A percentile compares a stretch with the other conserved stretches of the same genome.
These are phyloP conservation scores for Glomus cerebriforme DNA, from an alignment of 192 early-diverging fungal genomes.

Conservation along the genomic window DNA sequence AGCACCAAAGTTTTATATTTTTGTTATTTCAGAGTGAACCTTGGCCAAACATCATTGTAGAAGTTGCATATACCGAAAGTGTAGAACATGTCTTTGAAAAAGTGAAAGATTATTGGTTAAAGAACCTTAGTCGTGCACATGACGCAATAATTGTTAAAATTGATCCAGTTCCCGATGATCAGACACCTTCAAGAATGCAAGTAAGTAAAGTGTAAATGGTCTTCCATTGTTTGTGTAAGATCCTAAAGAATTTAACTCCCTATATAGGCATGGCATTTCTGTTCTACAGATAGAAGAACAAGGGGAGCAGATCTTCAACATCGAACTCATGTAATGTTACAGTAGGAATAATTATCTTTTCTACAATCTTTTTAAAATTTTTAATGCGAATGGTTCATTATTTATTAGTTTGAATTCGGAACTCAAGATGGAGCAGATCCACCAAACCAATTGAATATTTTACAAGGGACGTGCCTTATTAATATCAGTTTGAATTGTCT, in stretches of 20 bases:
- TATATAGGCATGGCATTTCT: conserved; percentile 21
- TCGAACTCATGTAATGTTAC: conserved; percentile 14
- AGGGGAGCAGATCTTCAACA: neutral
- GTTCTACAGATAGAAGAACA: conserved; percentile 1
- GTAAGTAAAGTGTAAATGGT: no score
- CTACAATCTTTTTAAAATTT: no score
- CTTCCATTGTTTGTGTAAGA: conserved; percentile 17
- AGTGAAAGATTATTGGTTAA: neutral
- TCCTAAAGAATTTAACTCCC: conserved; percentile 8
- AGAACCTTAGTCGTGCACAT: neutral
- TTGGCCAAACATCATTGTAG: conserved; percentile 13
- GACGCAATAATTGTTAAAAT: conserved; percentile 14
- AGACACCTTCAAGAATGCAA: neutral
- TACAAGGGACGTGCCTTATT: conserved; percentile 3
- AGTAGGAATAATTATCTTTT: neutral
- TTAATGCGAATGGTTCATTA: conserved; percentile 26
- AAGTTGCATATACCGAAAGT: no score
- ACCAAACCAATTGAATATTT: conserved; percentile 11
- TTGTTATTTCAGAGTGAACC: neutral
- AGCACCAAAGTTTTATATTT: neutral
- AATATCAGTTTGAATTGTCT: conserved; percentile 24
- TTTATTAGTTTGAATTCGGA: conserved; percentile 14
- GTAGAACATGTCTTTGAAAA: neutral
- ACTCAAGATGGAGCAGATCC: conserved; percentile 7
- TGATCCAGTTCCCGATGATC: neutral